These are phyloP conservation scores for Bryum argenteum DNA, from an alignment of 225 moss, liverwort and hornwort species.

Conservation along the genomic window DNA sequence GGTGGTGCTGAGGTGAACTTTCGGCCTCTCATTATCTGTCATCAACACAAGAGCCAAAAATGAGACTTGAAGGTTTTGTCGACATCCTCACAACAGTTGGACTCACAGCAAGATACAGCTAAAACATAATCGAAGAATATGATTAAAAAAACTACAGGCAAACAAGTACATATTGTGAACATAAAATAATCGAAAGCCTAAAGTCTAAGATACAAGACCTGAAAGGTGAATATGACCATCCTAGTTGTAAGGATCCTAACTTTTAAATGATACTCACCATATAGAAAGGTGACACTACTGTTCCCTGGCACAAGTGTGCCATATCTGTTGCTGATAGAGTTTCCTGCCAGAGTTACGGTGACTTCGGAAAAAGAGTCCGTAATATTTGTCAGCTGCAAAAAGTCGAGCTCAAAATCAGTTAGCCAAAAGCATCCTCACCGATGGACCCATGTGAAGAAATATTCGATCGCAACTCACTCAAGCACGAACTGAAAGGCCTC, in stretches of 20 bases:
- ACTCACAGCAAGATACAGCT: background rate
- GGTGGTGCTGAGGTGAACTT: constrained; percentile 68
- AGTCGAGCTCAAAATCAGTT: constrained; percentile 18
- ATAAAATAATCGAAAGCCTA: constrained; percentile 1
- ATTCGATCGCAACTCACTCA: background rate
- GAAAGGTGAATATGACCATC: background rate
- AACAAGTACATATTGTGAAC: too few species aligned
- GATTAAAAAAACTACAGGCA: too few species aligned
- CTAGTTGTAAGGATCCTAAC: background rate
- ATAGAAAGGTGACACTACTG: constrained; percentile 64
- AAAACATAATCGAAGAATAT: background rate
- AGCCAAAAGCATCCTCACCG: background rate
- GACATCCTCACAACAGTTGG: background rate
- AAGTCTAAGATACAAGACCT: background rate
- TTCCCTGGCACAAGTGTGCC: constrained; percentile 61
- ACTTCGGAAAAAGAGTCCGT: constrained; percentile 51
- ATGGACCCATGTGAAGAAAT: constrained; percentile 1
- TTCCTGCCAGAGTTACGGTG: constrained; percentile 64
- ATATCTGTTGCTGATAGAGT: constrained; percentile 59
- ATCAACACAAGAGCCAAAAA: constrained; percentile 23
- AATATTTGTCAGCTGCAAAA: constrained; percentile 60
- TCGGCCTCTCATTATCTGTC: constrained; percentile 69
- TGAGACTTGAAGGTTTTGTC: constrained; percentile 3
- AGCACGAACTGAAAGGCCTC: background rate
- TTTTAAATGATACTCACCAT: constrained; percentile 52